Evolutionary conservation across 2,329 filamentous ascomycete genomes (phyloP).

Genomic region (Cladosporium sp.): DNA sequence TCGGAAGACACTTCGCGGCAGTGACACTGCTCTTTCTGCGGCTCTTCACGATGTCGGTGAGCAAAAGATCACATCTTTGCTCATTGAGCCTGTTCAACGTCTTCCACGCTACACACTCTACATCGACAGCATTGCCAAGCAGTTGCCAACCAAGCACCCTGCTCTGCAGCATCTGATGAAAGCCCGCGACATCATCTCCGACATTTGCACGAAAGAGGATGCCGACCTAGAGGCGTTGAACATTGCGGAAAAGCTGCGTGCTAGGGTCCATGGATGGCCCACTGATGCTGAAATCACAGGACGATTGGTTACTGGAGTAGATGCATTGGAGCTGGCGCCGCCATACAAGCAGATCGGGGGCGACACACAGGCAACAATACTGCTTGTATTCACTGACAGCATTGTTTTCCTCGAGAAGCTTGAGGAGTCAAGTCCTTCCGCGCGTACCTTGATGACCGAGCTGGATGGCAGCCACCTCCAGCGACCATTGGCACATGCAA

Average conservation of each 20-base stretch:
- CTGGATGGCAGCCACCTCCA: constrained; percentile 66
- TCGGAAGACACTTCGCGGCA: constrained; percentile 68
- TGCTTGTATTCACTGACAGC: constrained; percentile 80
- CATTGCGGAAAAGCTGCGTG: constrained; percentile 60
- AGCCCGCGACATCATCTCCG: constrained; percentile 87
- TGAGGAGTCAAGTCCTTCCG: constrained; percentile 49
- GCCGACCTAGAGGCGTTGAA: constrained; percentile 63
- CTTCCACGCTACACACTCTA: constrained; percentile 91
- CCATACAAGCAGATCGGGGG: constrained; percentile 54
- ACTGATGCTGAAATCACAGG: constrained; percentile 57
- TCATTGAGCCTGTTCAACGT: constrained; percentile 94
- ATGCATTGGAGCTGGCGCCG: constrained; percentile 70
- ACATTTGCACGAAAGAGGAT: constrained; percentile 91
- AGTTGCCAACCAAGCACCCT: constrained; percentile 78
- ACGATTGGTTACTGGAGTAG: constrained; percentile 73
- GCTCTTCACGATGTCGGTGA: constrained; percentile 79
- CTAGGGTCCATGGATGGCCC: constrained; percentile 27
- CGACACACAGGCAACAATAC: constrained; percentile 50
- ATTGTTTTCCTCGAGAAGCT: constrained; percentile 70
- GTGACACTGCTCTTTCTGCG: constrained; percentile 76
- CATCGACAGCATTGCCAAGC: constrained; percentile 90
- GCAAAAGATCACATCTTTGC: constrained; percentile 79
- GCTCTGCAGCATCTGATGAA: constrained; percentile 78
- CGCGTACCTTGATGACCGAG: constrained; percentile 74
- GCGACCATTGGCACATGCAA: constrained; percentile 48